A percentile compares a stretch with the other conserved stretches of the same genome.
Conservation (phyloP, 306 rosid genomes). For the Gillenia trifoliata region DNA sequence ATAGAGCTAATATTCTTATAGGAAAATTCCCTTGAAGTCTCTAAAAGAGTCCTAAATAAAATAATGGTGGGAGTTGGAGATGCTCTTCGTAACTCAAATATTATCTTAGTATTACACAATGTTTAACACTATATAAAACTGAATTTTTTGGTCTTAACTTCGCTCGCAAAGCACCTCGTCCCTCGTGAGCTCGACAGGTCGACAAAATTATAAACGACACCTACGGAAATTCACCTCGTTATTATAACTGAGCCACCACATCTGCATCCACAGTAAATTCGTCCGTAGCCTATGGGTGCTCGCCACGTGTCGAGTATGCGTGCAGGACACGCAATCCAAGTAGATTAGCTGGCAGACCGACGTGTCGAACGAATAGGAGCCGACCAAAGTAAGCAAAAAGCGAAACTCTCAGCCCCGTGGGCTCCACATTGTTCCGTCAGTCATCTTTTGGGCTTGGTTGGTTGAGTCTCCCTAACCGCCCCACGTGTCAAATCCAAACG, state of each 20-base stretch:
- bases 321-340: background rate
- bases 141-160: too few species aligned
- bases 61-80: too few species aligned
- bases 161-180: too few species aligned
- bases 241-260: background rate
- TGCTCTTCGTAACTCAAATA: too few species aligned
- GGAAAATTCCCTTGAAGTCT: too few species aligned
- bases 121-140: too few species aligned
- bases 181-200: too few species aligned
- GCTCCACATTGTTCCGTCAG: background rate
- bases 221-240: background rate
- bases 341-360: background rate
- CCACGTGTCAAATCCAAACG: constrained; percentile 44
- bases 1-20: too few species aligned
- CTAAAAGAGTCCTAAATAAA: too few species aligned
- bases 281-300: background rate
- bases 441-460: background rate
- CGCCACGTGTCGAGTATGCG: background rate
- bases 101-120: too few species aligned
- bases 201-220: too few species aligned
- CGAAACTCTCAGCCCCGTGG: constrained; percentile 5
- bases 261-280: too few species aligned
- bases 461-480: constrained; percentile 24
- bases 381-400: constrained; percentile 2
- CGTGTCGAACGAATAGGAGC: background rate